A percentile compares a stretch with the other conserved stretches of the same genome.
Evolutionary conservation across 1,284 basidiomycete genomes (phyloP).

Genomic region (Sporisorium scitamineum): DNA sequence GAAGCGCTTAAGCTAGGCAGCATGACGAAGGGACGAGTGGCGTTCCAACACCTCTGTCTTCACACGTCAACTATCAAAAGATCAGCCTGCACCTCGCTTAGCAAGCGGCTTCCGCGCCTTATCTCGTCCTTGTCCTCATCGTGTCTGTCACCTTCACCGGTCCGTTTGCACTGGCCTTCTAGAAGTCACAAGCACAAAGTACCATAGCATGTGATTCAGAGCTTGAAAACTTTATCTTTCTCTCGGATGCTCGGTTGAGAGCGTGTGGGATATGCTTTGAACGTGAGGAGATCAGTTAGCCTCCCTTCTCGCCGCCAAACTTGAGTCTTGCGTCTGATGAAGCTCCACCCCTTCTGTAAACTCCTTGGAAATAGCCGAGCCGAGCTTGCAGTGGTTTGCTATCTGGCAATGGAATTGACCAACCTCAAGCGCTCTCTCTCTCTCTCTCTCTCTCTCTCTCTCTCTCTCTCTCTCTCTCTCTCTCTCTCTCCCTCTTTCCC

Average conservation of each 20-base stretch:
- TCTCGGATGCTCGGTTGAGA: neutral
- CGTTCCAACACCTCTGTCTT: too few relatives aligned
- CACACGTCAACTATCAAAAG: neutral
- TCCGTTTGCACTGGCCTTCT: conserved; percentile 3
- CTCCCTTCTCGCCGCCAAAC: neutral
- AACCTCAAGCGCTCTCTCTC: too few relatives aligned
- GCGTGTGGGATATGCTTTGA: neutral
- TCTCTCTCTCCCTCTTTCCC: too few relatives aligned
- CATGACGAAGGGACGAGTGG: neutral
- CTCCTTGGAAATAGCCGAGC: conserved; percentile 2
- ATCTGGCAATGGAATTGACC: neutral
- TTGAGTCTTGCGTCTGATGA: neutral
- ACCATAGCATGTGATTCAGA: neutral
- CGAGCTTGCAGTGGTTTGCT: neutral
- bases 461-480: too few relatives aligned
- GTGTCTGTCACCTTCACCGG: neutral
- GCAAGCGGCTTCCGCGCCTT: neutral
- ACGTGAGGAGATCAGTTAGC: neutral
- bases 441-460: too few relatives aligned
- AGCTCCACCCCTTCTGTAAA: neutral
- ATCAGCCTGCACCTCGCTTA: conserved; percentile 16
- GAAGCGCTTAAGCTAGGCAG: neutral
- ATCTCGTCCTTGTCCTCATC: neutral
- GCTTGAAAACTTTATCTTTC: neutral
- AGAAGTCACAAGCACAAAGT: neutral